phyloP scores from a whole-genome alignment of 177 flowering plant species.

The Vitis hybrid region DNA sequence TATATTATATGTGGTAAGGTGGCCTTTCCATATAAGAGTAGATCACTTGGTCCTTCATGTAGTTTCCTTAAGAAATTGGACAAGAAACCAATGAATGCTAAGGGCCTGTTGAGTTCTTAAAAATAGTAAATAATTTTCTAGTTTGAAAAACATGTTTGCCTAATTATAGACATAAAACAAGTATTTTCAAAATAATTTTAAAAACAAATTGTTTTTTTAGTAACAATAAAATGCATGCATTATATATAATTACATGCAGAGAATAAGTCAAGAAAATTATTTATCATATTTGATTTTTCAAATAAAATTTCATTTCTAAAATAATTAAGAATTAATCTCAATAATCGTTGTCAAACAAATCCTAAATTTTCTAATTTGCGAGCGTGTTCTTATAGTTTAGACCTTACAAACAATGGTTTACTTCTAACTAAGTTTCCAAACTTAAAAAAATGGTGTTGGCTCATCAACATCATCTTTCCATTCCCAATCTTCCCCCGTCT shows the following conservation, averaged over 20 bases:
- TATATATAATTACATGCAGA: too few species aligned
- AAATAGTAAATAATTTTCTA: too few species aligned
- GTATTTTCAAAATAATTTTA: too few species aligned
- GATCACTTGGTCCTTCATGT: neutral
- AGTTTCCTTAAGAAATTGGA: neutral
- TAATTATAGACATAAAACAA: too few species aligned
- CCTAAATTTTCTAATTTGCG: neutral
- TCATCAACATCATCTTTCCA: constrained; percentile 8
- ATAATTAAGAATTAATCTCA: too few species aligned
- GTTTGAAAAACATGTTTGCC: neutral
- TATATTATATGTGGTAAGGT: neutral
- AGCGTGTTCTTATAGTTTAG: neutral
- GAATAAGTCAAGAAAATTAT: too few species aligned
- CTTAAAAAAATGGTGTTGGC: constrained; percentile 3
- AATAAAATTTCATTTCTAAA: too few species aligned
- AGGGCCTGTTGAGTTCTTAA: too few species aligned
- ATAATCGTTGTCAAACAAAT: neutral
- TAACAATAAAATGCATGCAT: too few species aligned
- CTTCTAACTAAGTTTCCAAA: neutral
- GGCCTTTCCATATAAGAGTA: neutral
- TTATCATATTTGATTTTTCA: too few species aligned
- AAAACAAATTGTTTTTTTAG: too few species aligned
- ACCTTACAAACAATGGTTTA: neutral
- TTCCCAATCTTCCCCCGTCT: constrained; percentile 3
- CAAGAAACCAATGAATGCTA: neutral